Base-by-base conservation (phyloP, 495 filamentous ascomycete species). In the Aspergillus steynii region DNA sequence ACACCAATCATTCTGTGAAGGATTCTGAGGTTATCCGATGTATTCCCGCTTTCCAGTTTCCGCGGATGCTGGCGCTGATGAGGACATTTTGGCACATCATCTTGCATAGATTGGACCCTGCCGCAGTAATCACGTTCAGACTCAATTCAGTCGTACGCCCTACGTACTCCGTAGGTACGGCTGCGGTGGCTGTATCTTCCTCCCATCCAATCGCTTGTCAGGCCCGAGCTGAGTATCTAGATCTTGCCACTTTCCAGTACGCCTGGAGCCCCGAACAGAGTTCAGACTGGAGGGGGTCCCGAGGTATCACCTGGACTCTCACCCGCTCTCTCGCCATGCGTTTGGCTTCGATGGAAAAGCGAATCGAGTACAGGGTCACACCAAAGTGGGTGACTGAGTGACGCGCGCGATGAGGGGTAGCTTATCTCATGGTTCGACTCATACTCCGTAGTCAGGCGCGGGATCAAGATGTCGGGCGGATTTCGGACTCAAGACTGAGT, bases 1-100 rank as follows among this genome's bases (percentile, higher is more conserved):
- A 47, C 51, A 28, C 66, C 61, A 68, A 65, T 65, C 46, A 65
- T 50, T 27, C 31, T 48, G 5, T 20, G 26, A 50, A 29, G 49
- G 25, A 9, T 25, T 28, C 5, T 52, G 31, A 55, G 32, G 31
- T 31, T 63, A 34, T 55, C 37, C 49, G 58, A 47, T 55, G 55
- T 27, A 48, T 49, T 61, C 55, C 60, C 58, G 61, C 58, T 4
- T 49, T 27, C 51, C 47, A 20, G 3, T n/a, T 25, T 47, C 37
- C 37, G 29, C 10, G 6, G 32, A 58, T 3, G 34, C 32, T 50
- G 55, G 25, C 27, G 49, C 27, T 50, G 56, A 29, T 12, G 29
- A 50, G 26, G 28, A 29, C n/a, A 9, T 47, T 25, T 25, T 48
- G 14, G 9, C 4, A 48, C 29, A 28, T 29, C 12, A 45, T 48